Conservation (phyloP, 805 yeast species). For the Candida easanensis region DNA sequence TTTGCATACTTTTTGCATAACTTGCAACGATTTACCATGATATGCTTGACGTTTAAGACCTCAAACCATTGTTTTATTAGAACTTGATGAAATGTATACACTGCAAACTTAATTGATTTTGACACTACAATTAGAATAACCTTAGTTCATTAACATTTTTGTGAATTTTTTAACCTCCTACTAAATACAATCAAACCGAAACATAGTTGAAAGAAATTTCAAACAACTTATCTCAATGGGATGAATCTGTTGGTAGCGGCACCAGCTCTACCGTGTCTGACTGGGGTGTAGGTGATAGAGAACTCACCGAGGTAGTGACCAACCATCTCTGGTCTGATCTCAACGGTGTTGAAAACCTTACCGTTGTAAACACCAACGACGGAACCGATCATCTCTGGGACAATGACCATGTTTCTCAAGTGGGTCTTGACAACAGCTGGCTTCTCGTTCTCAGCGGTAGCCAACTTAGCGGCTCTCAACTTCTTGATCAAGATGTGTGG, state of each 20-base stretch:
- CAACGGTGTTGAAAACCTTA: slow-evolving; percentile 98
- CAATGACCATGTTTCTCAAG: slow-evolving; percentile 97
- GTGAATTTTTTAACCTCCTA: slow-evolving; percentile 14
- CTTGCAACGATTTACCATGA: not conserved
- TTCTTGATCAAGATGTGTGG: slow-evolving; percentile 96
- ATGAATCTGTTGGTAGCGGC: slow-evolving; percentile 72
- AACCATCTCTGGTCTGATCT: slow-evolving; percentile 98
- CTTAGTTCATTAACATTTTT: slow-evolving; percentile 19
- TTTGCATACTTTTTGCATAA: not conserved
- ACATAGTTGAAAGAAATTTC: slow-evolving; percentile 1
- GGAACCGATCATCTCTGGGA: slow-evolving; percentile 99
- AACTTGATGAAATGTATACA: not conserved
- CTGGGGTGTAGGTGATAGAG: slow-evolving; percentile 99
- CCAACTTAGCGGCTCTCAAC: slow-evolving; percentile 95
- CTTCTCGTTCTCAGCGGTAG: slow-evolving; percentile 89
- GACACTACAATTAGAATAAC: not conserved
- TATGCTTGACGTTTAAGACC: too few relatives aligned
- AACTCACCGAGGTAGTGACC: slow-evolving; percentile 99
- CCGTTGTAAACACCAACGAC: slow-evolving; percentile 99
- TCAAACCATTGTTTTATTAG: not conserved
- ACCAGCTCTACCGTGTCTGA: slow-evolving; percentile 98
- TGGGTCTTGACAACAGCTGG: slow-evolving; percentile 98
- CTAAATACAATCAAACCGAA: slow-evolving; percentile 21
- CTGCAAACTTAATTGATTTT: too few relatives aligned
- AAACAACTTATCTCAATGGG: slow-evolving; percentile 52